Evolutionary conservation across 2,329 filamentous ascomycete species (phyloP), one percentile per base, ranked within the genome.

Genomic region (Paraphaeosphaeria sporulosa): DNA sequence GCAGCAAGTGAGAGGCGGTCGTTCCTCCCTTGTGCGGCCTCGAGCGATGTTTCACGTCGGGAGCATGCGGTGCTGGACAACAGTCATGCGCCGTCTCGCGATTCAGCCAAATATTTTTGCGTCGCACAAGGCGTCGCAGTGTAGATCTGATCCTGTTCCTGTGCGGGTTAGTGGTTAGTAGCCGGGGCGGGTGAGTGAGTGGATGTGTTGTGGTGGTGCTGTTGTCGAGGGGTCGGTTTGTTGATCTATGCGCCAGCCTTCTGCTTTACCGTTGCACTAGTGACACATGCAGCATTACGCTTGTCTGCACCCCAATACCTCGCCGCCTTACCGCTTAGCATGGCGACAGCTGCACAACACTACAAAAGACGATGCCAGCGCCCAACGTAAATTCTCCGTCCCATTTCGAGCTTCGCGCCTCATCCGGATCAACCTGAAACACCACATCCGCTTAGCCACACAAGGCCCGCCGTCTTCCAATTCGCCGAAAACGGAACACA

Each of bases 101-200:
- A 58, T 63, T 65, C 65, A 64, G 60, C 64, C 68, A 56, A 58
- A 25, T 34, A 56, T 55, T 62, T 55, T n/a, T 56, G 62, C 56
- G 46, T 54, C 42, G 61, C 59, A 53, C 10, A 43, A 15, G 15
- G 10, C 50, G 48, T 58, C 60, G 64, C 60, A 51, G 58, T 53
- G 44, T 34, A 49, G 57, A 55, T 64, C 40, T 56, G 44, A 44
- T 42, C 65, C 68, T 72, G 72, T 72, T 56, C 66, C 74, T 76
- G 70, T 68, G 63, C 46, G 27, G 58, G 67, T 76, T 75, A 75
- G 74, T 75, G 61, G 70, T 75, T 67, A 71, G 67, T 71, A 67
- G 52, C 65, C 65, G 63, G 60, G 64, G 61, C 17, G 63, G 51
- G 12, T 54, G 7, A 17, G n/a, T 10, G 68, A 32, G 30, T 9